phyloP scores from a whole-genome alignment of 1,139 yeast species.

The Scheffersomyces lignicola region DNA sequence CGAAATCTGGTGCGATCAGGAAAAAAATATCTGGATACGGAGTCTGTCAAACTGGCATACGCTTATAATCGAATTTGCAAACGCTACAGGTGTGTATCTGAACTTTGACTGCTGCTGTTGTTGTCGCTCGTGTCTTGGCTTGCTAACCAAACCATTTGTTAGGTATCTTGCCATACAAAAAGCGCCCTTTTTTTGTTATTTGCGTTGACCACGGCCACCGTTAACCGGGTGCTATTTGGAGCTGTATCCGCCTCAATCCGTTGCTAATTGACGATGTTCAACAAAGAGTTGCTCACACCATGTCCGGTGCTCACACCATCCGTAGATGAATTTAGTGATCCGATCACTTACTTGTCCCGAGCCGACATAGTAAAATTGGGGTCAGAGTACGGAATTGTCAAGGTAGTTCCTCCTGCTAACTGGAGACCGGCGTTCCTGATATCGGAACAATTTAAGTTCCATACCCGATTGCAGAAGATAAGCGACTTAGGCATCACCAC shows the following conservation, averaged over 20 bases:
- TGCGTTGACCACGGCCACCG: not conserved
- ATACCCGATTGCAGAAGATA: slow-evolving; percentile 63
- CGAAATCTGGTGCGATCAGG: too few relatives aligned
- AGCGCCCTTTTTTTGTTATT: not conserved
- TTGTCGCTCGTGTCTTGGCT: slow-evolving; percentile 2
- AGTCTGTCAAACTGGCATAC: too few relatives aligned
- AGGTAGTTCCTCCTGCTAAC: slow-evolving; percentile 59
- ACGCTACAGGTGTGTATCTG: not conserved
- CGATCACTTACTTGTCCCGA: slow-evolving; percentile 60
- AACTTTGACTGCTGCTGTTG: not conserved
- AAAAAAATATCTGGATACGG: too few relatives aligned
- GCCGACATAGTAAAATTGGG: slow-evolving; percentile 54
- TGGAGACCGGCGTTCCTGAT: slow-evolving; percentile 59
- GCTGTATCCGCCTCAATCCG: not conserved
- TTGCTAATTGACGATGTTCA: slow-evolving; percentile 14
- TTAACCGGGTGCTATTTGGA: not conserved
- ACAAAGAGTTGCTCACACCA: slow-evolving; percentile 29
- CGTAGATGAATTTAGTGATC: slow-evolving; percentile 55
- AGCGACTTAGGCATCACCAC: slow-evolving; percentile 64
- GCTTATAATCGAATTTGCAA: too few relatives aligned
- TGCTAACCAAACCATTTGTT: not conserved
- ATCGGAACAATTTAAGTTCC: slow-evolving; percentile 56
- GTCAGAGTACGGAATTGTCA: slow-evolving; percentile 59
- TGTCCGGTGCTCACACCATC: slow-evolving; percentile 64
- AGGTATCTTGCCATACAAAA: not conserved